A percentile compares a stretch with the other conserved stretches of the same genome.
phyloP scores from a whole-genome alignment of 257 asterid genomes.

The Eucommia ulmoides region DNA sequence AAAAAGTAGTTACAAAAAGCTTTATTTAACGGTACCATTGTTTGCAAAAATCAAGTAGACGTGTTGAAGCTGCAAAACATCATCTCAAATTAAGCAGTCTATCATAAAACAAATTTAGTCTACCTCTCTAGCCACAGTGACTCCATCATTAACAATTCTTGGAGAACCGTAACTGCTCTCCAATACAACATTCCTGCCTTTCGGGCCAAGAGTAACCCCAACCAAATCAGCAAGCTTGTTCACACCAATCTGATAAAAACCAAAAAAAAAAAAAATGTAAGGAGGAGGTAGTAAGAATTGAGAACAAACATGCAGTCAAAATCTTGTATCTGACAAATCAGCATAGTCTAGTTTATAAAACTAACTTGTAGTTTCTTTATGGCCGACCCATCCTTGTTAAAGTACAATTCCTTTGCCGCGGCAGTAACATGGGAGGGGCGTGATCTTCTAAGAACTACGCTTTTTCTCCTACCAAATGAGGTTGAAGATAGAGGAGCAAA shows the following conservation, averaged over 20 bases:
- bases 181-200: conserved; percentile 92
- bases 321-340: neutral
- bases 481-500: conserved; percentile 46
- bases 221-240: conserved; percentile 92
- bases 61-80: no score
- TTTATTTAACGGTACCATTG: no score
- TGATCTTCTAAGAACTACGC: conserved; percentile 24
- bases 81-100: no score
- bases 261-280: neutral
- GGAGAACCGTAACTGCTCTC: conserved; percentile 99
- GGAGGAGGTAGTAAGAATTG: conserved; percentile 7
- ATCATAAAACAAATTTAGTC: no score
- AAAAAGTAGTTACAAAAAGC: no score
- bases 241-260: conserved; percentile 49
- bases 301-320: neutral
- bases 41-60: no score
- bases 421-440: conserved; percentile 49
- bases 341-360: neutral
- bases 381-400: conserved; percentile 96
- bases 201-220: conserved; percentile 96
- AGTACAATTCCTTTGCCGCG: conserved; percentile 77
- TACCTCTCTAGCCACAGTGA: conserved; percentile 93
- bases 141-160: conserved; percentile 93
- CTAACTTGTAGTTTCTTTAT: conserved; percentile 74
- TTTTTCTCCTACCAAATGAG: conserved; percentile 47